Percentiles rank a stretch among this genome's conserved stretches.
Evolutionary conservation across 106 monocot species (phyloP).

Genomic region (Allium sativum): DNA sequence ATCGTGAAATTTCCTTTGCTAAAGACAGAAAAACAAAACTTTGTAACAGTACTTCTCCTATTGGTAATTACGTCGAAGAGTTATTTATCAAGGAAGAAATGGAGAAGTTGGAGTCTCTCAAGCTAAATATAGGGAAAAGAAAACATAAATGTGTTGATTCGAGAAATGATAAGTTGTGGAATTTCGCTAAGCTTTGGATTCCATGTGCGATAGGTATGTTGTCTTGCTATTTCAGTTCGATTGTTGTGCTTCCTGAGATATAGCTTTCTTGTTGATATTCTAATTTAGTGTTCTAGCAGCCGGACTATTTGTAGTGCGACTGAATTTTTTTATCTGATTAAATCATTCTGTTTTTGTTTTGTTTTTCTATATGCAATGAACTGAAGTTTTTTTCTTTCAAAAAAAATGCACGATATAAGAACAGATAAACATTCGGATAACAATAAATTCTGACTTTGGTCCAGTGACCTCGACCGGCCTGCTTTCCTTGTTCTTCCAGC

Average conservation of each 20-base stretch:
- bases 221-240: slow-evolving; percentile 58
- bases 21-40: slow-evolving; percentile 3
- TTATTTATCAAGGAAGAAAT: slow-evolving; percentile 29
- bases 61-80: too few species aligned
- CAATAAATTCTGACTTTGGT: slow-evolving; percentile 13
- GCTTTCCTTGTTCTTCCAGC: slow-evolving; percentile 24
- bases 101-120: slow-evolving; percentile 38
- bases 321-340: too few species aligned
- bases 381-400: too few species aligned
- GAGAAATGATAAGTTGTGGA: slow-evolving; percentile 26
- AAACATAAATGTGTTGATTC: neutral
- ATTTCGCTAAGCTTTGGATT: slow-evolving; percentile 50
- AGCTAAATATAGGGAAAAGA: slow-evolving; percentile 6
- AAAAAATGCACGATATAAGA: too few species aligned
- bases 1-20: slow-evolving; percentile 38
- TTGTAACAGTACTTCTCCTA: too few species aligned
- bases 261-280: too few species aligned
- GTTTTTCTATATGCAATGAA: too few species aligned
- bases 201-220: slow-evolving; percentile 74
- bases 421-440: neutral
- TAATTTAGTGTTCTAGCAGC: too few species aligned
- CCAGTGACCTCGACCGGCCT: slow-evolving; percentile 23
- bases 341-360: too few species aligned
- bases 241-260: slow-evolving; percentile 40
- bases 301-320: too few species aligned